Conservation (phyloP, 192 early-diverging fungal species). For the Jimgerdemannia flammicorona region DNA sequence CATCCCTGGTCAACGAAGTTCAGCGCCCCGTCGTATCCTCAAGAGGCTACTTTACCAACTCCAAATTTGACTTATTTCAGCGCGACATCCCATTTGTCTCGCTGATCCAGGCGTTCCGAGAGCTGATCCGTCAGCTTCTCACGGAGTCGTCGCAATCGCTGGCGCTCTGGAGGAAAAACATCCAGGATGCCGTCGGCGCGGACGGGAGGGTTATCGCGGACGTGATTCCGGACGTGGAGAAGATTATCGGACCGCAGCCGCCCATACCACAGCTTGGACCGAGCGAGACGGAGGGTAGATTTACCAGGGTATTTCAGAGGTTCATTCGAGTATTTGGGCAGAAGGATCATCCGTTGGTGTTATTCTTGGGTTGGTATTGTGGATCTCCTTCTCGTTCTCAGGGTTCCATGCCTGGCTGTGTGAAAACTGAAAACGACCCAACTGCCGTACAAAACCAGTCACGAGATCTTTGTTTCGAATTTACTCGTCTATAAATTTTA, state of each 20-base stretch:
- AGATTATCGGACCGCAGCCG: conserved; percentile 24
- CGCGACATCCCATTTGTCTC: conserved; percentile 31
- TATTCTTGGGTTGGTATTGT: conserved; percentile 16
- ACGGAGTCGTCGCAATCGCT: conserved; percentile 14
- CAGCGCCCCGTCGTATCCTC: conserved; percentile 21
- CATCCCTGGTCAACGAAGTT: conserved; percentile 23
- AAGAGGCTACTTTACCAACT: conserved; percentile 17
- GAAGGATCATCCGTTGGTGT: conserved; percentile 13
- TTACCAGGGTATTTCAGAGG: conserved; percentile 22
- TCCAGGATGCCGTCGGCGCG: conserved; percentile 13
- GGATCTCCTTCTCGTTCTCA: too few species aligned
- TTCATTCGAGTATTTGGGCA: conserved; percentile 26
- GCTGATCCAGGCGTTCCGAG: conserved; percentile 28
- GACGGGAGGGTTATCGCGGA: conserved; percentile 24
- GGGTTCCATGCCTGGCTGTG: too few species aligned
- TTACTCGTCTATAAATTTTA: too few species aligned
- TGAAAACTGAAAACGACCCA: too few species aligned
- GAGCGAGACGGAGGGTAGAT: conserved; percentile 17
- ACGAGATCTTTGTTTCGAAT: too few species aligned
- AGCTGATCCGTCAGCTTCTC: conserved; percentile 24
- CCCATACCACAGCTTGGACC: conserved; percentile 14
- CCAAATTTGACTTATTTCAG: conserved; percentile 28
- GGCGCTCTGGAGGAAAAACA: conserved; percentile 10
- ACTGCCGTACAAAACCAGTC: too few species aligned
- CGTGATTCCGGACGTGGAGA: conserved; percentile 23